Evolutionary conservation across 441 rosid genomes (phyloP), one percentile per base, ranked within the genome.

Genomic region (Geranium incanum): DNA sequence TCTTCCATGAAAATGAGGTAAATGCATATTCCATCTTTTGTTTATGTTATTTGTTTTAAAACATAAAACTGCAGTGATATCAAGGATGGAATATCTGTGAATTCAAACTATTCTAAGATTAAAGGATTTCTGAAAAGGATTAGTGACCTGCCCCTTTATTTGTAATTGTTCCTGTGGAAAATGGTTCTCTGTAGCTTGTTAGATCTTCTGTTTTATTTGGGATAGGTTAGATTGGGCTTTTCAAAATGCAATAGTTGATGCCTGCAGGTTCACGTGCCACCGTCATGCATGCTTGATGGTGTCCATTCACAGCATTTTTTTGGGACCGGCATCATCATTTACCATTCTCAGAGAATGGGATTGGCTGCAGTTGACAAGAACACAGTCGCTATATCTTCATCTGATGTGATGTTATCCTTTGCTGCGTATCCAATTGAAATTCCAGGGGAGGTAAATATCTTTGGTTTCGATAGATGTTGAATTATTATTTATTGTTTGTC

Each of bases 361-460:
- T 85, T 95, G 84, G 95, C 89, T 72, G 96, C 83, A 62, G 97
- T 95, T 78, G 99, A 95, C 85, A 89, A 84, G 85, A 92, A 89
- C 78, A 93, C 93, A 6, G 97, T 92, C 68, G 87, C 98, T 33
- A 81, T 89, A 78, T 84, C 93, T 81, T 82, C 91, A 45, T 89
- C 92, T 67, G 99, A 95, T 80, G 91, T 95, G 87, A 88, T 95
- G 91, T 72, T 92, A 81, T 92, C 99, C 16, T 95, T 95, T 79
- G 93, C 97, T 75, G 99, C 98, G 73, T 92, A 83, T 81, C 97
- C 99, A 57, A 86, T 92, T 75, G 99, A 95, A 87, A 86, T 92
- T 84, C 98, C 98, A 18, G 99, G 98, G 72, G 92, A 92, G 97
- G 98, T 95, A 81, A 80, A 71, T 36, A 33, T 68, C 72, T 66